Conservation (phyloP, 2,329 filamentous ascomycete species). For the Capronia coronata region DNA sequence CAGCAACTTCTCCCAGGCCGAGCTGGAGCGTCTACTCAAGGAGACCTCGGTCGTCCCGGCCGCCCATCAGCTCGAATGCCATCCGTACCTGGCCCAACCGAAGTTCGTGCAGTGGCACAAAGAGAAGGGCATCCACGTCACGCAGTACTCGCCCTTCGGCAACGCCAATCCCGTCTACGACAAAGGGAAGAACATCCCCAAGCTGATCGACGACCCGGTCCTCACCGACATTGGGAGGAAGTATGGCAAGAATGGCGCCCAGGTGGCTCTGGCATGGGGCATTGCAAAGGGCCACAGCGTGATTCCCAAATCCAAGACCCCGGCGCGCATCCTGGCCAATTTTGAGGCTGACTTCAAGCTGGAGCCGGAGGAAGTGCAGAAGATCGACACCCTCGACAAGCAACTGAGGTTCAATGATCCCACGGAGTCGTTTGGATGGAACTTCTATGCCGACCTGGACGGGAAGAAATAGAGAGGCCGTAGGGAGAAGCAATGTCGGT, state of each 20-base stretch:
- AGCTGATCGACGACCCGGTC: slow-evolving; percentile 48
- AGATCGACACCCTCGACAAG: slow-evolving; percentile 51
- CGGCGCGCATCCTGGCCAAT: slow-evolving; percentile 39
- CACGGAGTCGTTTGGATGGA: slow-evolving; percentile 49
- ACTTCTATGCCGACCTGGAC: slow-evolving; percentile 55
- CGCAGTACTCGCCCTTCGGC: slow-evolving; percentile 51
- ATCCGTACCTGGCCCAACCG: slow-evolving; percentile 49
- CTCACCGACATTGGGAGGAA: slow-evolving; percentile 48
- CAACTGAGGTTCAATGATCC: slow-evolving; percentile 59
- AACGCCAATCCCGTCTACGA: slow-evolving; percentile 49
- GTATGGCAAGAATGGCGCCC: slow-evolving; percentile 46
- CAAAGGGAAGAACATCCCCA: slow-evolving; percentile 39
- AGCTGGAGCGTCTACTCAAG: slow-evolving; percentile 44
- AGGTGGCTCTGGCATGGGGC: slow-evolving; percentile 51
- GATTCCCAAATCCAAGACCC: slow-evolving; percentile 42
- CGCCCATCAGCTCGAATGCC: slow-evolving; percentile 48
- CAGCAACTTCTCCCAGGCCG: slow-evolving; percentile 47
- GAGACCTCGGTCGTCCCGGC: slow-evolving; percentile 43
- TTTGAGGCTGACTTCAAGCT: slow-evolving; percentile 53
- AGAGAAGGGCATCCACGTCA: slow-evolving; percentile 47
- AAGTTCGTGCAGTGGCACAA: slow-evolving; percentile 46
- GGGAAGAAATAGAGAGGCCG: slow-evolving; percentile 34
- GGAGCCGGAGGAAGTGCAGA: slow-evolving; percentile 50
- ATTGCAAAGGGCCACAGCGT: slow-evolving; percentile 47
- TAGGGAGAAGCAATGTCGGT: too few relatives aligned